Percentiles rank a stretch among this genome's conserved stretches.
phyloP scores from a whole-genome alignment of 2,329 filamentous ascomycete genomes.

The Thelonectria blattea region DNA sequence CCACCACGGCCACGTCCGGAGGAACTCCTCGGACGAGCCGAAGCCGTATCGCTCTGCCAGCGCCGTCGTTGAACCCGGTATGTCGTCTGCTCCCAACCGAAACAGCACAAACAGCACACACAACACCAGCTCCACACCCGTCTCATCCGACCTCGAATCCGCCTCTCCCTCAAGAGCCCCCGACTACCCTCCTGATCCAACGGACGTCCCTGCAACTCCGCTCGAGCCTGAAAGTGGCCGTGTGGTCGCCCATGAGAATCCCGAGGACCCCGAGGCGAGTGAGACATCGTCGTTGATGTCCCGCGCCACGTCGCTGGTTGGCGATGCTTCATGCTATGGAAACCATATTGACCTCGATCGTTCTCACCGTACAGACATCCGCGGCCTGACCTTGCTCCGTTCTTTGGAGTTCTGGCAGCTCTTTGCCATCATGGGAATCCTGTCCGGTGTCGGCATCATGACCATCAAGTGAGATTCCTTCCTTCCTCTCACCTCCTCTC shows the following conservation, averaged over 20 bases:
- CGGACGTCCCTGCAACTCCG: conserved; percentile 34
- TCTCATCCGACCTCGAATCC: conserved; percentile 20
- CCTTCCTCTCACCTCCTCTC: background rate
- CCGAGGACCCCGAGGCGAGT: conserved; percentile 57
- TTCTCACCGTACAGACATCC: conserved; percentile 87
- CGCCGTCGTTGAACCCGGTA: conserved; percentile 68
- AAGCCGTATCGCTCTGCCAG: conserved; percentile 48
- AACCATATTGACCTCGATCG: conserved; percentile 73
- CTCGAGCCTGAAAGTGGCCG: conserved; percentile 38
- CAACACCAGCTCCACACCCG: conserved; percentile 40
- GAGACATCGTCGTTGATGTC: conserved; percentile 86
- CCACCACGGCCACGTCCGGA: conserved; percentile 35
- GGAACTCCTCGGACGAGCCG: conserved; percentile 50
- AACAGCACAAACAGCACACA: conserved; percentile 29
- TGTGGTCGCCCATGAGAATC: conserved; percentile 33
- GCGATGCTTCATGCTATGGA: conserved; percentile 56
- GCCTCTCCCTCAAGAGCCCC: conserved; percentile 6
- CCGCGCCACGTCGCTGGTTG: conserved; percentile 58
- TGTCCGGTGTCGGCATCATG: conserved; percentile 95
- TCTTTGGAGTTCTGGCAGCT: conserved; percentile 88
- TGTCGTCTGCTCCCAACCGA: conserved; percentile 49
- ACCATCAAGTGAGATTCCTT: conserved; percentile 91
- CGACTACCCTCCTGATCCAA: conserved; percentile 24
- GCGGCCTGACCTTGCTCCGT: conserved; percentile 76
- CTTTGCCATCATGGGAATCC: conserved; percentile 84